phyloP scores from a whole-genome alignment of 2,329 filamentous ascomycete species.

The Fusarium dimerum region DNA sequence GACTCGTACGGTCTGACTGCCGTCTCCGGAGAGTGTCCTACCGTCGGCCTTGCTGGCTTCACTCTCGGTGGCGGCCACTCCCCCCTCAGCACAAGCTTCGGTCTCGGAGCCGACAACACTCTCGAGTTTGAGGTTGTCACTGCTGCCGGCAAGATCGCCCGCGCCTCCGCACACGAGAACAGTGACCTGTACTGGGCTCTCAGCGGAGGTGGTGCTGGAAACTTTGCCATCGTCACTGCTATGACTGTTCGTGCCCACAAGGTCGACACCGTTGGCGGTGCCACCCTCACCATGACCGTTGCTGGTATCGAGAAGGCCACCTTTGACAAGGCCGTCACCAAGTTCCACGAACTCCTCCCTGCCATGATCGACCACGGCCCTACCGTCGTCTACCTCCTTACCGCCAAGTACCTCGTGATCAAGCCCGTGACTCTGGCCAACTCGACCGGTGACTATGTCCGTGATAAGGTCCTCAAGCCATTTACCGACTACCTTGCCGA shows the following conservation, averaged over 20 bases:
- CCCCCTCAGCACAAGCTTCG: slow-evolving; percentile 53
- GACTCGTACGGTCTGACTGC: slow-evolving; percentile 47
- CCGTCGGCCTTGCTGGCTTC: slow-evolving; percentile 60
- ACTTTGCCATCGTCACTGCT: slow-evolving; percentile 57
- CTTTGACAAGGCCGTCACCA: slow-evolving; percentile 14
- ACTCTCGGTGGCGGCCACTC: slow-evolving; percentile 59
- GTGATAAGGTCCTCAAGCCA: slow-evolving; percentile 40
- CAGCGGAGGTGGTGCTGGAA: slow-evolving; percentile 59
- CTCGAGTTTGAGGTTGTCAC: slow-evolving; percentile 59
- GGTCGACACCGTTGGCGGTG: slow-evolving; percentile 37
- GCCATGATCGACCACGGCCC: slow-evolving; percentile 48
- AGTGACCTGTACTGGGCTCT: slow-evolving; percentile 65
- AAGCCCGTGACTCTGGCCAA: slow-evolving; percentile 47
- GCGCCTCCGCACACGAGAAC: slow-evolving; percentile 48
- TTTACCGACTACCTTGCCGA: slow-evolving; percentile 16
- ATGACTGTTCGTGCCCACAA: slow-evolving; percentile 55
- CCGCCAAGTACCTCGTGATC: slow-evolving; percentile 38
- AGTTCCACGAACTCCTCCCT: slow-evolving; percentile 32
- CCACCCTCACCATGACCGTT: slow-evolving; percentile 23
- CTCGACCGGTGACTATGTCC: slow-evolving; percentile 40
- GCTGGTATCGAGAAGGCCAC: slow-evolving; percentile 1
- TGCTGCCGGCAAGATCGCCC: slow-evolving; percentile 47
- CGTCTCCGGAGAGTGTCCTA: slow-evolving; percentile 56
- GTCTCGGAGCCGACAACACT: slow-evolving; percentile 61
- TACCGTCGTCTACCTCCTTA: slow-evolving; percentile 43